These are phyloP conservation scores for Suillus weaverae DNA, from an alignment of 768 basidiomycete genomes.

Conservation along the genomic window DNA sequence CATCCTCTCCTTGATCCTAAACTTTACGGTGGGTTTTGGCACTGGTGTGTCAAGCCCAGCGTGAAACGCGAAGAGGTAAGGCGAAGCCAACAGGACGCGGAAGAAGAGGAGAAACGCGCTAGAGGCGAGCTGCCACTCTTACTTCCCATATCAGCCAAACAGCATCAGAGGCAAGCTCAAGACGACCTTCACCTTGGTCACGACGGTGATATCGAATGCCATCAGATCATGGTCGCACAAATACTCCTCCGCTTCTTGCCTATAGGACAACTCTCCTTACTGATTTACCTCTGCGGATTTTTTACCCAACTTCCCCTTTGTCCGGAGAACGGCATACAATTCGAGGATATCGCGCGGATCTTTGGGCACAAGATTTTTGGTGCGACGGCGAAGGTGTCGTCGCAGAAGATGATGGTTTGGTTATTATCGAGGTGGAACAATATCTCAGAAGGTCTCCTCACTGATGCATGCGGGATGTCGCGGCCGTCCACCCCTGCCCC, in stretches of 20 bases:
- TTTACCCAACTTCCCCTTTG: conserved; percentile 52
- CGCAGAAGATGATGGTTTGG: conserved; percentile 35
- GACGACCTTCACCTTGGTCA: conserved; percentile 18
- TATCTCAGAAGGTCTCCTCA: conserved; percentile 27
- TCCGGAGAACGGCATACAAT: conserved; percentile 48
- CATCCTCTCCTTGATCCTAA: conserved; percentile 43
- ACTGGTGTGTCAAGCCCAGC: conserved; percentile 45
- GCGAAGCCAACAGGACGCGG: conserved; percentile 29
- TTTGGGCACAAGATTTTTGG: conserved; percentile 46
- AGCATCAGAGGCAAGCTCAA: conserved; percentile 9
- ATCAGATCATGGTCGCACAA: conserved; percentile 42
- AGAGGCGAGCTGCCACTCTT: conserved; percentile 27
- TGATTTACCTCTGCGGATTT: conserved; percentile 47
- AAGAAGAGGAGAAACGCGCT: conserved; percentile 32
- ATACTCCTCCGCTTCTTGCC: conserved; percentile 53
- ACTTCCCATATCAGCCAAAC: conserved; percentile 11
- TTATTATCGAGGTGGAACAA: conserved; percentile 27
- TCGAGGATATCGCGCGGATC: conserved; percentile 46
- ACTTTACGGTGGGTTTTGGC: conserved; percentile 43
- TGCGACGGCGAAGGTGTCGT: conserved; percentile 24
- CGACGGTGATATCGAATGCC: conserved; percentile 28
- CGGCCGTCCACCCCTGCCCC: conserved; percentile 14
- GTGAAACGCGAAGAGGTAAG: conserved; percentile 34
- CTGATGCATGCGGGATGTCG: conserved; percentile 26
- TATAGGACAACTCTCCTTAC: conserved; percentile 37